Percentiles rank a stretch among this genome's conserved stretches.
These are phyloP conservation scores for Septoria linicola DNA, from an alignment of 2,329 filamentous ascomycete genomes.

Conservation along the genomic window DNA sequence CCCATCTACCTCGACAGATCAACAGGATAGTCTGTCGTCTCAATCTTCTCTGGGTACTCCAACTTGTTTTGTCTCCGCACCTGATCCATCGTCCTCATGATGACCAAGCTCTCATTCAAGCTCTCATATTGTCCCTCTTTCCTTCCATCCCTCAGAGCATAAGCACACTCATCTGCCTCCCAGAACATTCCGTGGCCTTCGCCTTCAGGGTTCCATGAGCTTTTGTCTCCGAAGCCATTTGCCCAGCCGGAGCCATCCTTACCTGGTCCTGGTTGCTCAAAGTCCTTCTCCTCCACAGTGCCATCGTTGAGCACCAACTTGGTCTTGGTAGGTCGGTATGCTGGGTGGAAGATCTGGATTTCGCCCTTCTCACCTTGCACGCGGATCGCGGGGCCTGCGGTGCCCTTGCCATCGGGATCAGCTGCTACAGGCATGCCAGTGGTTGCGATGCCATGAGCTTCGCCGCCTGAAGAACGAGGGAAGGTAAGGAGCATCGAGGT, in stretches of 20 bases:
- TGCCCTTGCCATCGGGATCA: constrained; percentile 61
- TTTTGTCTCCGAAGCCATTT: constrained; percentile 47
- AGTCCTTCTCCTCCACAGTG: constrained; percentile 50
- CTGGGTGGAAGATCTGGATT: constrained; percentile 73
- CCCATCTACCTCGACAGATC: constrained; percentile 35
- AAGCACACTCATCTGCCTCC: constrained; percentile 77
- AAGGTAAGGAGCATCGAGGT: constrained; percentile 78
- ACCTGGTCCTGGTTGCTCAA: constrained; percentile 48
- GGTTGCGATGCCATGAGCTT: constrained; percentile 64
- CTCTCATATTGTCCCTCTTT: constrained; percentile 71
- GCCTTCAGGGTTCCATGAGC: constrained; percentile 49
- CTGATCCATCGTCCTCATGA: constrained; percentile 81
- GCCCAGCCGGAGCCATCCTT: constrained; percentile 46
- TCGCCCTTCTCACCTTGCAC: constrained; percentile 80
- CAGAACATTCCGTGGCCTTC: constrained; percentile 83
- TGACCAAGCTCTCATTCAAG: constrained; percentile 73
- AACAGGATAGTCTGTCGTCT: constrained; percentile 57
- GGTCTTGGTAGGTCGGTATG: constrained; percentile 62
- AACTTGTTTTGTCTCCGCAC: constrained; percentile 62
- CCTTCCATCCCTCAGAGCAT: constrained; percentile 72
- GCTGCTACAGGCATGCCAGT: constrained; percentile 63
- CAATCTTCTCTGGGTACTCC: constrained; percentile 65
- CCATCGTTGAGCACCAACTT: constrained; percentile 43
- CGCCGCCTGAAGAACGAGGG: constrained; percentile 54
- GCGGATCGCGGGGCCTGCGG: constrained; percentile 65